Base-by-base conservation (phyloP, 1,139 yeast species). In the Pichia sp. region DNA sequence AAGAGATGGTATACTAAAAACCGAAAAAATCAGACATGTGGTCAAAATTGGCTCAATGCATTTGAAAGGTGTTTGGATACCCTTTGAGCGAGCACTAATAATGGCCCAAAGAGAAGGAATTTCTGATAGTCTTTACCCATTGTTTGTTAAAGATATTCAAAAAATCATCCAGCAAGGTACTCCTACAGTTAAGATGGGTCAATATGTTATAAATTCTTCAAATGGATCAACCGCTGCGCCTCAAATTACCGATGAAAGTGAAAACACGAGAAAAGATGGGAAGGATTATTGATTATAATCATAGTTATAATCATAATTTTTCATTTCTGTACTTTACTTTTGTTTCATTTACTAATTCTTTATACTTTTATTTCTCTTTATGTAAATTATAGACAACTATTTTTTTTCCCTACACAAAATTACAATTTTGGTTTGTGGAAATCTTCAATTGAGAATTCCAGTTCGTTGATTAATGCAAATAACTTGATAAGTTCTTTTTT, bases 31-130 rank as follows among this genome's bases (percentile, higher is more conserved):
- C 37, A 73, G 97, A 42, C 94, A 87, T 62, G 97, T 92, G 42
- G 96, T 90, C 47, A 90, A 90, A 65, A 86, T 90, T 54, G 98
- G 98, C 9, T 85, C 95, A 26, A 90, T 90, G 97, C 95, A 90
- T 63, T 72, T 90, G 58, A 90, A 90, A 66, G 98, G 98, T 44
- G 97, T 90, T 41, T 90, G 97, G 97, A 88, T 90, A 53, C 97
- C 97, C 1, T 88, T 88, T 63, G 97, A 90, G 55, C 73, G 97
- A 44, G 97, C 97, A 1, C 69, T 85, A 43, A 85, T 86, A 29
- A 84, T 90, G 79, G 96, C 97, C 33, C 88, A 85, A 65, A 73
- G 85, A 55, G 97, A 90, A 65, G 83, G 86, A 40, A 87, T 90
- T 49, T 87, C 84, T 37, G 96, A 88, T 60, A 63, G 82, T 53